A percentile compares a stretch with the other conserved stretches of the same genome.
Conservation (phyloP, 768 basidiomycete genomes). For the Suillus sp. region DNA sequence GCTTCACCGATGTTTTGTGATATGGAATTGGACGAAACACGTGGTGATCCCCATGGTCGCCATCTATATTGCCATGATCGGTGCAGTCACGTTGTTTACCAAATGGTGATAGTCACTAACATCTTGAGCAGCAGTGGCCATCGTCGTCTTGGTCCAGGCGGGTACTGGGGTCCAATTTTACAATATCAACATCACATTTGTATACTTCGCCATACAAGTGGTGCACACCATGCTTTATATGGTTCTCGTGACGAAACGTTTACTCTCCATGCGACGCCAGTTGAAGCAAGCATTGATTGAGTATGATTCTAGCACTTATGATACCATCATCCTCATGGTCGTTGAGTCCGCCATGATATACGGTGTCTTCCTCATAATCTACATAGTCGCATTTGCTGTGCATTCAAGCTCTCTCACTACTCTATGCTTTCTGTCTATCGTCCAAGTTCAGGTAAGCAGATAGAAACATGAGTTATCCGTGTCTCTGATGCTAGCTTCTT, state of each 20-base stretch:
- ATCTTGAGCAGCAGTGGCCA: background rate
- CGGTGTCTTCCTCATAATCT: background rate
- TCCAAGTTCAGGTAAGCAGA: background rate
- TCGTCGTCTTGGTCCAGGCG: background rate
- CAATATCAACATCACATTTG: background rate
- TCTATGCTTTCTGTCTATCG: background rate
- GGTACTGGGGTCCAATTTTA: background rate
- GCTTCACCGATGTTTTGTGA: too few relatives aligned
- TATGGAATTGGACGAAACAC: background rate
- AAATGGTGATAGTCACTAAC: background rate
- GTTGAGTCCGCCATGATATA: background rate
- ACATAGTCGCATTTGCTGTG: background rate
- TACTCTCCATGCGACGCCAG: background rate
- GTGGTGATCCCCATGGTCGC: background rate
- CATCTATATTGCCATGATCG: background rate
- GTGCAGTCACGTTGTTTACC: background rate
- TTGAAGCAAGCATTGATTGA: background rate
- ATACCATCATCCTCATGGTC: conserved; percentile 1
- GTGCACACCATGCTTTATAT: background rate
- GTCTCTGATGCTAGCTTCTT: background rate
- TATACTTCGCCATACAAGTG: background rate
- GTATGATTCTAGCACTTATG: background rate
- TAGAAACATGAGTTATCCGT: background rate
- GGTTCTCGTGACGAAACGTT: background rate
- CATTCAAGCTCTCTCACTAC: background rate